phyloP scores from a whole-genome alignment of 768 basidiomycete genomes.

The Serendipita sp. region DNA sequence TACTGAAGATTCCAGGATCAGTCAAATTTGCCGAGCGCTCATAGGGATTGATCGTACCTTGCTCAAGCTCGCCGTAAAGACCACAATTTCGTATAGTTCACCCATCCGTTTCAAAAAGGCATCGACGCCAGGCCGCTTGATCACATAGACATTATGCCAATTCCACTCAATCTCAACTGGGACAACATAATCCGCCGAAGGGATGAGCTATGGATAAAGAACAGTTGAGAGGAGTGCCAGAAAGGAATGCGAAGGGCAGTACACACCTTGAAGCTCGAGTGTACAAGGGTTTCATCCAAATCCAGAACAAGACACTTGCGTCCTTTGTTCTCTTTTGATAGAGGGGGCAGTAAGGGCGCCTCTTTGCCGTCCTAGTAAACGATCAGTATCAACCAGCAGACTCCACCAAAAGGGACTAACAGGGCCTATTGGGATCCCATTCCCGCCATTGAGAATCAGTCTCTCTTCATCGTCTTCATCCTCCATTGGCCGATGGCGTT shows the following conservation, averaged over 20 bases:
- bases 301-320: constrained; percentile 35
- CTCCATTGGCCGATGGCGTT: constrained; percentile 9
- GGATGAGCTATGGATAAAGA: constrained; percentile 24
- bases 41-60: constrained; percentile 21
- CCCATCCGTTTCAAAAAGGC: constrained; percentile 34
- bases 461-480: constrained; percentile 29
- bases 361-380: constrained; percentile 25
- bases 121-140: constrained; percentile 38
- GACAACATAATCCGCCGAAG: constrained; percentile 35
- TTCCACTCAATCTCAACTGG: constrained; percentile 39
- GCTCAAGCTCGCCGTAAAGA: constrained; percentile 33
- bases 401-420: constrained; percentile 18
- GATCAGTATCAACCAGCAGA: neutral
- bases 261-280: constrained; percentile 34
- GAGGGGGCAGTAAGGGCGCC: constrained; percentile 26
- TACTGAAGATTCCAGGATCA: constrained; percentile 20
- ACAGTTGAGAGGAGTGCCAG: neutral
- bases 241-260: neutral
- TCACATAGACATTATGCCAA: constrained; percentile 36
- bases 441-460: constrained; percentile 28
- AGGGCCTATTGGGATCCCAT: constrained; percentile 31
- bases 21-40: neutral
- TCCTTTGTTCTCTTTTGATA: constrained; percentile 23
- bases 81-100: constrained; percentile 35
- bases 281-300: constrained; percentile 34